These are phyloP conservation scores for Penstemon eatonii DNA, from an alignment of 257 asterid genomes.

Conservation along the genomic window DNA sequence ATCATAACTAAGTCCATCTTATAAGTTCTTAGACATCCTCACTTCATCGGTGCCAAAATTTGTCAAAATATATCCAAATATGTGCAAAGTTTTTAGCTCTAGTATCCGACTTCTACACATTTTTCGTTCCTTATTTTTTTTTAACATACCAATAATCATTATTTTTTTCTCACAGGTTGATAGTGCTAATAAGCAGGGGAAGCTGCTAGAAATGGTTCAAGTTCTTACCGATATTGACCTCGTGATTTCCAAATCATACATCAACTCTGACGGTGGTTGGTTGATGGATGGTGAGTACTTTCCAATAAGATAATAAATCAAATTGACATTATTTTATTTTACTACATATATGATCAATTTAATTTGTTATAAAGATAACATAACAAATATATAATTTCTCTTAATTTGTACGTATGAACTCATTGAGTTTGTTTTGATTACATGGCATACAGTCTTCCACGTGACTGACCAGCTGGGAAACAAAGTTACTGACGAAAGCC, in stretches of 20 bases:
- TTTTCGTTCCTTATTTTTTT: background rate
- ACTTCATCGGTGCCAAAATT: no score
- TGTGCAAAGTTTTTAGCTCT: no score
- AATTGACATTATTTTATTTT: background rate
- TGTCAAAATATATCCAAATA: no score
- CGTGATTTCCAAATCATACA: slow-evolving; percentile 80
- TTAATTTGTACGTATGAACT: slow-evolving; percentile 21
- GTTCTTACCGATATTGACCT: slow-evolving; percentile 87
- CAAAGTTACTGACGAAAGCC: slow-evolving; percentile 65
- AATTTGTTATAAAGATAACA: background rate
- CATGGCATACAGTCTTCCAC: slow-evolving; percentile 68
- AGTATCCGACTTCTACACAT: no score
- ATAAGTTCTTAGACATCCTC: no score
- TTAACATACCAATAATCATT: background rate
- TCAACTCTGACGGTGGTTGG: slow-evolving; percentile 96
- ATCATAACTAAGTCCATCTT: no score
- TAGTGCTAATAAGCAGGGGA: slow-evolving; percentile 85
- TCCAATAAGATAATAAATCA: background rate
- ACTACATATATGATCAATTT: background rate
- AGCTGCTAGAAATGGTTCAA: slow-evolving; percentile 89
- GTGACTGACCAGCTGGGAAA: slow-evolving; percentile 75
- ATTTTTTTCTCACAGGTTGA: slow-evolving; percentile 58
- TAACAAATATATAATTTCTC: slow-evolving; percentile 18
- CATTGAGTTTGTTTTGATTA: slow-evolving; percentile 29
- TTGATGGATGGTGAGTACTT: slow-evolving; percentile 81